Percentiles rank a stretch among this genome's conserved stretches.
phyloP scores from a whole-genome alignment of 2,329 filamentous ascomycete species.

The Biscogniauxia sp. region DNA sequence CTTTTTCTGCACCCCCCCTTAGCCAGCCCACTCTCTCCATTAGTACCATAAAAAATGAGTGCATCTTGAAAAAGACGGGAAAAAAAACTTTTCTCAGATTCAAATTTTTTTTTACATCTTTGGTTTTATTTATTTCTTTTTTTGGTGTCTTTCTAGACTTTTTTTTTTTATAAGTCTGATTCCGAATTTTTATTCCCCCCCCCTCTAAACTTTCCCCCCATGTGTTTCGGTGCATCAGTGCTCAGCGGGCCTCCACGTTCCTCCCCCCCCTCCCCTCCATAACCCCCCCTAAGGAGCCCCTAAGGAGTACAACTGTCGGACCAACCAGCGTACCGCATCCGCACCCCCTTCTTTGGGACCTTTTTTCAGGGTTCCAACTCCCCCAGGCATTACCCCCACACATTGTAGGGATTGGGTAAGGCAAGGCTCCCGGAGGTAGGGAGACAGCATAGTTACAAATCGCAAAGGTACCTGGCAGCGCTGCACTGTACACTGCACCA shows the following conservation, averaged over 20 bases:
- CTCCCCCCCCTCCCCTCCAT: conserved; percentile 7
- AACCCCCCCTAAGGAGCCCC: conserved; percentile 10
- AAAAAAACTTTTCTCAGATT: background rate
- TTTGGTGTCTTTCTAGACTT: too few relatives aligned
- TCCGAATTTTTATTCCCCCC: background rate
- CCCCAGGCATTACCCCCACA: conserved; percentile 30
- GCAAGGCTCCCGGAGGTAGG: conserved; percentile 20
- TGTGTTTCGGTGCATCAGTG: conserved; percentile 20
- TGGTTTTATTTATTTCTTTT: background rate
- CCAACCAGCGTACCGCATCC: conserved; percentile 12
- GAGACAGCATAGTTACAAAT: conserved; percentile 25
- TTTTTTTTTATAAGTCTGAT: background rate
- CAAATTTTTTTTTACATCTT: background rate
- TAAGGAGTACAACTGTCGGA: conserved; percentile 9
- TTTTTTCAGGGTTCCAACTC: conserved; percentile 23
- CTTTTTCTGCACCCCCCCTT: too few relatives aligned
- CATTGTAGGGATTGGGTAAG: conserved; percentile 21
- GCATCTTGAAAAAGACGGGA: too few relatives aligned
- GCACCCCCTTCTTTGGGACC: conserved; percentile 16
- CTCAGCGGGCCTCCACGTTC: conserved; percentile 24
- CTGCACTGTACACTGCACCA: background rate
- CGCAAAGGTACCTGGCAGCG: conserved; percentile 12
- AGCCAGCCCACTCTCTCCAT: conserved; percentile 1
- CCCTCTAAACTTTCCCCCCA: conserved; percentile 1
- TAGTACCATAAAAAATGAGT: background rate